Conservation (phyloP, 1,139 yeast species). For the Eremothecium gossypii region DNA sequence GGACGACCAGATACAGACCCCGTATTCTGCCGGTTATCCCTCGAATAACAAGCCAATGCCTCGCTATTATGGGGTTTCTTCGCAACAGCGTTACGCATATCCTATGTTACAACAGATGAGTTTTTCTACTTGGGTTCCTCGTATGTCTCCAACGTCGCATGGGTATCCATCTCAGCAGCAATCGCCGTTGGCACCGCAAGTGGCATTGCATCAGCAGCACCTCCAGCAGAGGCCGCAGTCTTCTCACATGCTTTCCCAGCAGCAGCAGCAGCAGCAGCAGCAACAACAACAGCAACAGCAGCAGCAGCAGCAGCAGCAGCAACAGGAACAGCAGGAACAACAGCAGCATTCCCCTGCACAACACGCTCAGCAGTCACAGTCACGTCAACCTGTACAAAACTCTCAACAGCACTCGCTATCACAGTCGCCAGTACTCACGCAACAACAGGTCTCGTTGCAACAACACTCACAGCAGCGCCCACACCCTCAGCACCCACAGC, state of each 20-base stretch:
- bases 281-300: slow-evolving; percentile 10
- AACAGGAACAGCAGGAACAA: slow-evolving; percentile 2
- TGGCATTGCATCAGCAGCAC: slow-evolving; percentile 4
- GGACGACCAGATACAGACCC: neutral
- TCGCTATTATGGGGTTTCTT: neutral
- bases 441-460: neutral
- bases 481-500: too few species aligned
- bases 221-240: slow-evolving; percentile 10
- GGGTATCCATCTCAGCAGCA: slow-evolving; percentile 3
- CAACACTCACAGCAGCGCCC: neutral
- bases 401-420: neutral
- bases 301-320: slow-evolving; percentile 3
- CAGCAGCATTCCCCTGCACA: slow-evolving; percentile 8
- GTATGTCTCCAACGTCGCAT: slow-evolving; percentile 1
- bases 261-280: slow-evolving; percentile 4
- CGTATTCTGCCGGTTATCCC: neutral
- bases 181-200: neutral
- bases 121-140: neutral
- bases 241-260: neutral
- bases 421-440: slow-evolving; percentile 3
- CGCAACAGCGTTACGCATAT: slow-evolving; percentile 1
- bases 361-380: slow-evolving; percentile 5
- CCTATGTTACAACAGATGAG: neutral
- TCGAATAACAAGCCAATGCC: neutral
- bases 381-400: slow-evolving; percentile 4